phyloP scores from a whole-genome alignment of 352 stramenopile genomes.

The Salisapilia sapeloensis region DNA sequence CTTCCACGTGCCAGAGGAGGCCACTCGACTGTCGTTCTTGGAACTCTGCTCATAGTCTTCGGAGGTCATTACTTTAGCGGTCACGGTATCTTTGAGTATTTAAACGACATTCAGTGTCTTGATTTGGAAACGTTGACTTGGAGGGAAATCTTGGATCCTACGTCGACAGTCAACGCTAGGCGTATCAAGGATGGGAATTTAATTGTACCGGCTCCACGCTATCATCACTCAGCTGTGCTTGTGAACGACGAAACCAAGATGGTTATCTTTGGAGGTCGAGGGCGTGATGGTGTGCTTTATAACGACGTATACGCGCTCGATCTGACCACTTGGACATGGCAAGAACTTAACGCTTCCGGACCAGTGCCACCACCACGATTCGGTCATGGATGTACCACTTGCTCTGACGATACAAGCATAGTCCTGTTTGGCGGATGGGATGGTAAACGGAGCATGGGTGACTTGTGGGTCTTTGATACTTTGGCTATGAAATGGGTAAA shows the following conservation, averaged over 20 bases:
- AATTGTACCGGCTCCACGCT: constrained; percentile 48
- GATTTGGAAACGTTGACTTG: constrained; percentile 70
- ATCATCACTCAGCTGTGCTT: constrained; percentile 75
- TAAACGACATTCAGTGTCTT: constrained; percentile 81
- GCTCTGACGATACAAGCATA: constrained; percentile 52
- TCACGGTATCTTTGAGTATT: constrained; percentile 71
- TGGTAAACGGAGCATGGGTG: constrained; percentile 50
- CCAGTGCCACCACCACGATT: constrained; percentile 69
- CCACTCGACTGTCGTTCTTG: constrained; percentile 51
- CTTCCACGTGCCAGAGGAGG: constrained; percentile 39
- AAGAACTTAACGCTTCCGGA: no score
- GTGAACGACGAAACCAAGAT: constrained; percentile 39
- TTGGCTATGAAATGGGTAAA: constrained; percentile 55
- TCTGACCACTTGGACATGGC: constrained; percentile 64
- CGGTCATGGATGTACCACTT: constrained; percentile 30
- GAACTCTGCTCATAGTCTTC: constrained; percentile 78
- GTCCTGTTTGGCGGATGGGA: constrained; percentile 83
- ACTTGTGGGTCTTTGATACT: constrained; percentile 61
- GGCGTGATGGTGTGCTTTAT: constrained; percentile 22
- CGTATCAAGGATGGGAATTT: constrained; percentile 21
- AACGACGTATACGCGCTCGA: constrained; percentile 85
- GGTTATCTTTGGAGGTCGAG: constrained; percentile 66
- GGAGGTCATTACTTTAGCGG: constrained; percentile 80
- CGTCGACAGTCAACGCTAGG: no score
- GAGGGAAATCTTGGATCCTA: constrained; percentile 25